phyloP scores from a whole-genome alignment of 495 filamentous ascomycete genomes.

The Talaromyces stipitatus region DNA sequence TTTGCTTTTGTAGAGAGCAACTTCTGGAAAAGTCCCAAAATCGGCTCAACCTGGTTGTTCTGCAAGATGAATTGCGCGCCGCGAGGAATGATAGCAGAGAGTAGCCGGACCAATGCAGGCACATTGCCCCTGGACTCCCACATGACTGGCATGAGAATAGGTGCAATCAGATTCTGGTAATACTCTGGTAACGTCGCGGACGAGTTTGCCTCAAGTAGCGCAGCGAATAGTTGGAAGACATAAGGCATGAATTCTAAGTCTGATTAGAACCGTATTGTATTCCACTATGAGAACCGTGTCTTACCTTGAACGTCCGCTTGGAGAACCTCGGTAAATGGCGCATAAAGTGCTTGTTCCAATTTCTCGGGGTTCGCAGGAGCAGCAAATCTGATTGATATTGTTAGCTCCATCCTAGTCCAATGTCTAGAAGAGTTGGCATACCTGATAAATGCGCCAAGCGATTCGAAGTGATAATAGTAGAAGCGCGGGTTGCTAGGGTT shows the following conservation, averaged over 20 bases:
- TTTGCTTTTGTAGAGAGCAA: slow-evolving; percentile 65
- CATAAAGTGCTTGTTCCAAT: slow-evolving; percentile 69
- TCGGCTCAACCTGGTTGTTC: slow-evolving; percentile 68
- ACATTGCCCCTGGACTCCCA: slow-evolving; percentile 94
- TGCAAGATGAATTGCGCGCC: slow-evolving; percentile 61
- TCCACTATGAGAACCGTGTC: slow-evolving; percentile 5
- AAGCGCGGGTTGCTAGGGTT: slow-evolving; percentile 98
- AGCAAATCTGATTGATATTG: slow-evolving; percentile 46
- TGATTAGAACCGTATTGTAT: background rate
- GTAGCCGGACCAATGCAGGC: slow-evolving; percentile 75
- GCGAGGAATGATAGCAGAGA: slow-evolving; percentile 77
- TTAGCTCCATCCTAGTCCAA: background rate
- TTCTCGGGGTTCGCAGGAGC: slow-evolving; percentile 60
- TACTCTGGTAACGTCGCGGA: slow-evolving; percentile 62
- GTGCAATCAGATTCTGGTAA: slow-evolving; percentile 66
- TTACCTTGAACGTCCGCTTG: slow-evolving; percentile 71
- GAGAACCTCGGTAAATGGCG: slow-evolving; percentile 68
- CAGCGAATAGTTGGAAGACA: slow-evolving; percentile 89
- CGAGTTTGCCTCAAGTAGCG: slow-evolving; percentile 77
- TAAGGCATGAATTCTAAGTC: slow-evolving; percentile 85
- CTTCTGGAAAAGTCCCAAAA: slow-evolving; percentile 89
- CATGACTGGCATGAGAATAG: slow-evolving; percentile 63
- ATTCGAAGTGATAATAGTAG: slow-evolving; percentile 97
- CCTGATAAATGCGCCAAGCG: slow-evolving; percentile 87
- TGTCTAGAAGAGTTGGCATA: slow-evolving; percentile 20